Evolutionary conservation across 768 basidiomycete species (phyloP).

Genomic region (Flagelloscypha sp.): DNA sequence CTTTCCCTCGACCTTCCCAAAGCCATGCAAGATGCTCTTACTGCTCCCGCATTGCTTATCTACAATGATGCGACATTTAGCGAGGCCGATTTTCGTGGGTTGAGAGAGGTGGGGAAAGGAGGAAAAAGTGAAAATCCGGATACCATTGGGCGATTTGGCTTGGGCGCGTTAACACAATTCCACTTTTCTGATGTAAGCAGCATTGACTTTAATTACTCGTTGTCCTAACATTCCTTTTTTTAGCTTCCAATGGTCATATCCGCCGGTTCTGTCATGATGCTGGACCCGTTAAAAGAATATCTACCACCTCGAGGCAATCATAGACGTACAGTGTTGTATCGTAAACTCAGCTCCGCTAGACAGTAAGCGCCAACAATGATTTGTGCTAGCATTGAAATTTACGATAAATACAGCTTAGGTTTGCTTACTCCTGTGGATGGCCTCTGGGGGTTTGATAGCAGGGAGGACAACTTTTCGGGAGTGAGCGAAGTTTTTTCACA

Average conservation of each 20-base stretch:
- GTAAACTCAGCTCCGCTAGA: too few relatives aligned
- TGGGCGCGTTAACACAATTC: slow-evolving; percentile 20
- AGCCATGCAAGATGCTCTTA: too few relatives aligned
- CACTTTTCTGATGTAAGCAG: slow-evolving; percentile 21
- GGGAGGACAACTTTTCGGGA: too few relatives aligned
- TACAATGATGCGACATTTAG: slow-evolving; percentile 20
- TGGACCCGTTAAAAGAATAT: slow-evolving; percentile 19
- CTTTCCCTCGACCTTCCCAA: slow-evolving; percentile 8
- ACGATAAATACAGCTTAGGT: too few relatives aligned
- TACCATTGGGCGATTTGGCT: slow-evolving; percentile 22
- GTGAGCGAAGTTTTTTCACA: too few relatives aligned
- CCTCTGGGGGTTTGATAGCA: too few relatives aligned
- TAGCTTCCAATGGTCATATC: slow-evolving; percentile 21
- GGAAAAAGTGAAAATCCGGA: slow-evolving; percentile 16
- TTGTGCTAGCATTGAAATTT: too few relatives aligned
- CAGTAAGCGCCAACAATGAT: too few relatives aligned
- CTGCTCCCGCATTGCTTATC: slow-evolving; percentile 18
- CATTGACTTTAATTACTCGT: not conserved
- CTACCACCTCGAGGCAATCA: slow-evolving; percentile 14
- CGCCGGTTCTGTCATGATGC: slow-evolving; percentile 12
- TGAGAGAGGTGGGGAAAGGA: slow-evolving; percentile 19
- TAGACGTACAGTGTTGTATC: too few relatives aligned
- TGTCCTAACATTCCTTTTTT: not conserved
- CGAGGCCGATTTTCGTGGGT: slow-evolving; percentile 17
- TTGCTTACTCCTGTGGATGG: too few relatives aligned